Conservation (phyloP, 169 alveolate species). For the Perkinsus marinus region DNA sequence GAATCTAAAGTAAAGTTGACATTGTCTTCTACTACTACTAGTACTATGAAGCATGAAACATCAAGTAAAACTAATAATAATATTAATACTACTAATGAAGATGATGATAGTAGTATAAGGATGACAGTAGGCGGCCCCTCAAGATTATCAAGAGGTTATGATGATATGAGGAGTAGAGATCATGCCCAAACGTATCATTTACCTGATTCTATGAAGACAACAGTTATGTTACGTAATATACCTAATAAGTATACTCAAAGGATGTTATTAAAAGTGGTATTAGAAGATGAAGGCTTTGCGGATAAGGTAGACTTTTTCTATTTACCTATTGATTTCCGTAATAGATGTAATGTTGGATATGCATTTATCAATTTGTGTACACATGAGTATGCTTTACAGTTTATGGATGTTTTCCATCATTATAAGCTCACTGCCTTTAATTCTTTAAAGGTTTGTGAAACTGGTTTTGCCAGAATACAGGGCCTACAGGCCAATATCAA, state of each 20-base stretch:
- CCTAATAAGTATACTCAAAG: conserved; percentile 50
- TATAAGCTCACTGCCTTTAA: neutral
- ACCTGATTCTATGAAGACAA: conserved; percentile 12
- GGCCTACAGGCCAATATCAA: conserved; percentile 1
- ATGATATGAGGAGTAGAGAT: no score
- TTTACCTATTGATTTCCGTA: conserved; percentile 43
- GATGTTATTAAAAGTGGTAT: conserved; percentile 30
- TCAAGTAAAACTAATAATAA: no score
- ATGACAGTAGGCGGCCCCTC: no score
- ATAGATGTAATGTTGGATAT: conserved; percentile 47
- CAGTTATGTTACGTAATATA: conserved; percentile 54
- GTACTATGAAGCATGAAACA: no score
- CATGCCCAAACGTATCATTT: no score
- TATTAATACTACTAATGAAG: no score
- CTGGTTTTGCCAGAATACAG: neutral
- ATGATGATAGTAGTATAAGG: no score
- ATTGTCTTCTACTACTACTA: no score
- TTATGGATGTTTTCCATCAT: neutral
- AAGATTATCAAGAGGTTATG: no score
- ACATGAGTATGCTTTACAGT: no score
- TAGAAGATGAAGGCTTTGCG: conserved; percentile 21
- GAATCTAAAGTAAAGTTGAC: no score
- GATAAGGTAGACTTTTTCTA: conserved; percentile 41
- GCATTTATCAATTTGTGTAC: conserved; percentile 35
- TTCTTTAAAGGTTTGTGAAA: neutral